Percentiles rank a stretch among this genome's conserved stretches.
Conservation (phyloP, 441 rosid genomes). For the Adansonia gregorii region DNA sequence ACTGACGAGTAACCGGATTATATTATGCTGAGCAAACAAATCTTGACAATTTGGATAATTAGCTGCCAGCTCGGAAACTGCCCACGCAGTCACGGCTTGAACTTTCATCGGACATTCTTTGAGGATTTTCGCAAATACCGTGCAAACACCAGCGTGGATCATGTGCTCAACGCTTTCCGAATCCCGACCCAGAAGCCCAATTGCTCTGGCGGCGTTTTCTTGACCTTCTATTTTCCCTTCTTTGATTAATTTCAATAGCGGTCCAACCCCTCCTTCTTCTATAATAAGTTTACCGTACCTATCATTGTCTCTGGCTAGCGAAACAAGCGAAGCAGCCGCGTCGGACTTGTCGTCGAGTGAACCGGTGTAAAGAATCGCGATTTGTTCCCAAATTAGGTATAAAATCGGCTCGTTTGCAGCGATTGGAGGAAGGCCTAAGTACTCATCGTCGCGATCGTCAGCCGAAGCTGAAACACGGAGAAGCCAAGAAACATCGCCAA, state of each 20-base stretch:
- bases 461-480: conserved; percentile 80
- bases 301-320: conserved; percentile 78
- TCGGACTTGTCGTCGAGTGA: conserved; percentile 68
- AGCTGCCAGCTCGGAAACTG: conserved; percentile 70
- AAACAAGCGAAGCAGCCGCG: conserved; percentile 79
- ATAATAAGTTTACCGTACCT: conserved; percentile 80
- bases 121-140: conserved; percentile 71
- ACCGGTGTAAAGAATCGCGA: conserved; percentile 74
- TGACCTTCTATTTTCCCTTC: conserved; percentile 87
- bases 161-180: conserved; percentile 74
- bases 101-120: conserved; percentile 95
- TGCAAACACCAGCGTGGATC: conserved; percentile 68
- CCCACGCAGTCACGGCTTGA: conserved; percentile 88
- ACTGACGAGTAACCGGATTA: conserved; percentile 74
- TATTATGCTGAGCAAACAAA: conserved; percentile 71
- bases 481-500: conserved; percentile 92
- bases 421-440: conserved; percentile 86
- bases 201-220: conserved; percentile 80
- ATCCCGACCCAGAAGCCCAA: conserved; percentile 84
- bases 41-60: conserved; percentile 75
- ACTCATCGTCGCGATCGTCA: conserved; percentile 66
- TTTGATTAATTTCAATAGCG: conserved; percentile 70
- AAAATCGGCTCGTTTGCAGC: conserved; percentile 91
- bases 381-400: conserved; percentile 85
- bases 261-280: conserved; percentile 88